Base-by-base conservation (phyloP, 495 filamentous ascomycete genomes). In the Podospora comata region DNA sequence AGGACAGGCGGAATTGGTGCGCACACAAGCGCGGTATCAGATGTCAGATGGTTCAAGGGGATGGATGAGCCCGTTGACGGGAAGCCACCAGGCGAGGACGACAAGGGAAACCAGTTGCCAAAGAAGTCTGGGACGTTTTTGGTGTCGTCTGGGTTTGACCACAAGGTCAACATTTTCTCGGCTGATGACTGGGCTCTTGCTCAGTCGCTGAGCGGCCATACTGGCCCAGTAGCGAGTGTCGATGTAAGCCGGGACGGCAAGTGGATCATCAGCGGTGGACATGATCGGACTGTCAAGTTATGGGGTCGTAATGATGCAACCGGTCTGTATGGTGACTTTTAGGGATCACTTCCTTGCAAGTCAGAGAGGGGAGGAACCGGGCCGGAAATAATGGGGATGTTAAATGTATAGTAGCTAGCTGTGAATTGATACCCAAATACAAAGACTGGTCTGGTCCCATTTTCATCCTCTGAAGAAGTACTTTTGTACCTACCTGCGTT, bases 151-250 rank as follows among this genome's bases (percentile, higher is more conserved):
- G 95, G 95, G 2, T 97, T 99, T 72, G 96, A 99, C 78, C 92
- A 93, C 78, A 94, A 93, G 70, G 91, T 98, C 78, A 96, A 97
- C 73, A 83, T 98, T 60, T 97, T 94, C 78, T 96, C 93, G 20
- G 93, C 92, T 1, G 95, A 98, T 76, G 95, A 98, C 77, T 98
- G 96, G 95, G 89, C 91, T 2, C 83, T 95, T 57, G 88, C 92
- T 65, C 96, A 96, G 79, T 89, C 88, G 11, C 79, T 99, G 71
- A 92, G 88, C 70, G 96, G 94, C 3, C 95, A 99, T 79, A 90
- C 92, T 0, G 93, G 92, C 11, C 94, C 96, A 64, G 94, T 98
- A 28, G 85, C 96, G 30, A 94, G 92, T 71, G 89, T 90, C 9
- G 95, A 99, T 82, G 86, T 96, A 55, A 93, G 88, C 73, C 79